Conservation (phyloP, 208 protist species). For the Wallacemonas sp. region DNA sequence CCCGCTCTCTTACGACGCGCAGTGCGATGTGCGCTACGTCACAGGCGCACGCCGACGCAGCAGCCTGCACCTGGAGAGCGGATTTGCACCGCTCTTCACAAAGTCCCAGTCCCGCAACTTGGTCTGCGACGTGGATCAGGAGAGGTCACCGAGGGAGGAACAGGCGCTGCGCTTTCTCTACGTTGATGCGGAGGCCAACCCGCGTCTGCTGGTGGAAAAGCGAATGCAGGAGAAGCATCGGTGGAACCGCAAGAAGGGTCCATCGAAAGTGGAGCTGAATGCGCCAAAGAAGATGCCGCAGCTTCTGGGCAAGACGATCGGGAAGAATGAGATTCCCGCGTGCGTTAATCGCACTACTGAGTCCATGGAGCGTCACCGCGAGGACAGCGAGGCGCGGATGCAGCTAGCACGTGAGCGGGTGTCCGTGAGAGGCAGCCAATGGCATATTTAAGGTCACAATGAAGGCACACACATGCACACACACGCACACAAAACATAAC, state of each 20-base stretch:
- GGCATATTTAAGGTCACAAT: too few relatives aligned
- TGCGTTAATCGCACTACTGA: constrained; percentile 23
- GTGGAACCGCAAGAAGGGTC: constrained; percentile 24
- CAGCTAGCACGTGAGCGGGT: constrained; percentile 18
- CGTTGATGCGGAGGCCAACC: constrained; percentile 13
- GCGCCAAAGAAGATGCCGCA: constrained; percentile 34
- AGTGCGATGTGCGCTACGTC: constrained; percentile 24
- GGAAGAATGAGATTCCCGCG: constrained; percentile 28
- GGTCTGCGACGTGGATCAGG: neutral
- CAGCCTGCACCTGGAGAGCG: constrained; percentile 26
- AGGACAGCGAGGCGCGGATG: constrained; percentile 22
- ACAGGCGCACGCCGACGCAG: constrained; percentile 12
- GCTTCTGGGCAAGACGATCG: constrained; percentile 31
- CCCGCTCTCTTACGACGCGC: constrained; percentile 38
- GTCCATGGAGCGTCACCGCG: constrained; percentile 6
- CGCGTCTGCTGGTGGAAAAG: constrained; percentile 25
- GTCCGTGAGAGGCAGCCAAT: too few relatives aligned
- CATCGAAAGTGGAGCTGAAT: constrained; percentile 20
- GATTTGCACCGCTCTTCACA: constrained; percentile 52
- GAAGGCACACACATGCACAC: neutral
- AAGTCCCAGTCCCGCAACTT: constrained; percentile 5
- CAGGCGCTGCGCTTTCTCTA: constrained; percentile 32
- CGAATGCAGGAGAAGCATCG: constrained; percentile 23
- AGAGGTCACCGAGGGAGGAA: constrained; percentile 18
- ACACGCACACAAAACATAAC: neutral